phyloP scores from a whole-genome alignment of 345 rosid species.

The Turritis glabra region DNA sequence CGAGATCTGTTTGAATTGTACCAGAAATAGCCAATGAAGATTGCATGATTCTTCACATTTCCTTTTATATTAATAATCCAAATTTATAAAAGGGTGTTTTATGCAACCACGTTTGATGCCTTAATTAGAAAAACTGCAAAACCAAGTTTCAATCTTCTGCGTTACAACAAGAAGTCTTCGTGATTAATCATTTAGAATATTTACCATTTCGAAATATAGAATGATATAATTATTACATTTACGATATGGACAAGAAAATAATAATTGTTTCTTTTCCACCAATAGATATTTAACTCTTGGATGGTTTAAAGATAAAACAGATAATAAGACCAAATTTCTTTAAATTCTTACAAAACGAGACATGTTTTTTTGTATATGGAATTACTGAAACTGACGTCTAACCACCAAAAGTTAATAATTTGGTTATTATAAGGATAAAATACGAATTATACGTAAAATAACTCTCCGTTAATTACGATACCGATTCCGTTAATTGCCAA shows the following conservation, averaged over 20 bases:
- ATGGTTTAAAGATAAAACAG: background rate
- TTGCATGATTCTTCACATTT: slow-evolving; percentile 18
- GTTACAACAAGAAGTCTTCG: slow-evolving; percentile 12
- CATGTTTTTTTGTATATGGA: slow-evolving; percentile 19
- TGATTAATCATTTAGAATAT: background rate
- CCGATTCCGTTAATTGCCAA: background rate
- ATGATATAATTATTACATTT: slow-evolving; percentile 16
- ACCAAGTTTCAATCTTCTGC: slow-evolving; percentile 21
- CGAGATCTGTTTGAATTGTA: slow-evolving; percentile 7
- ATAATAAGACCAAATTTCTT: background rate
- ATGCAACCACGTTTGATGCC: slow-evolving; percentile 29
- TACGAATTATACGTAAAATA: background rate
- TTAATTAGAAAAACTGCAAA: background rate
- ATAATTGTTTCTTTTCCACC: background rate
- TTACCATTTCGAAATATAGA: background rate
- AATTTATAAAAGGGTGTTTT: slow-evolving; percentile 28
- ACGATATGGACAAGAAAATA: background rate
- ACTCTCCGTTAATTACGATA: slow-evolving; percentile 27
- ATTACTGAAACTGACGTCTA: slow-evolving; percentile 22
- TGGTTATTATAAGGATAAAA: background rate
- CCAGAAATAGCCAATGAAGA: slow-evolving; percentile 28
- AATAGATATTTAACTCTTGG: background rate
- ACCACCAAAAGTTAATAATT: slow-evolving; percentile 3
- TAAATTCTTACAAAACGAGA: background rate
- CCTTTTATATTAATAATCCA: slow-evolving; percentile 12